Evolutionary conservation across 2,329 filamentous ascomycete genomes (phyloP).

Genomic region (Scedosporium minutisporum): DNA sequence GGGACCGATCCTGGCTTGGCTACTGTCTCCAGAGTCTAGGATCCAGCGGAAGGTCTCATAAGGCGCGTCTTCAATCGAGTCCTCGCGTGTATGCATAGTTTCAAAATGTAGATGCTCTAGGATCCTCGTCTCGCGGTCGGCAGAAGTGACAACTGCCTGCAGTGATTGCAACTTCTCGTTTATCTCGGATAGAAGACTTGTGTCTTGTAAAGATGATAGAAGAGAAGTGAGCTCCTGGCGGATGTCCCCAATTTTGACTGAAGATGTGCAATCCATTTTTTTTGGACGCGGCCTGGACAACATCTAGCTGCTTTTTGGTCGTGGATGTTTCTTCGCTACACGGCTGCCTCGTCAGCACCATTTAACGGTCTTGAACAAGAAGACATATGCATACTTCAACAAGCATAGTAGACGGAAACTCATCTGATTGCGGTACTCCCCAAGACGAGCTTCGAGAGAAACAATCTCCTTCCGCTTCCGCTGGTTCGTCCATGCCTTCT

Average conservation of each 20-base stretch:
- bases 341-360: neutral
- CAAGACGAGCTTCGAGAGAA: neutral
- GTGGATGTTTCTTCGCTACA: neutral
- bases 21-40: neutral
- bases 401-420: neutral
- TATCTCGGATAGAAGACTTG: too few relatives aligned
- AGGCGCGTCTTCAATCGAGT: neutral
- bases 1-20: too few relatives aligned
- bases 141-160: neutral
- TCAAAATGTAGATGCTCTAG: neutral
- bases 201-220: too few relatives aligned
- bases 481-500: neutral
- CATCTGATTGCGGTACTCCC: neutral
- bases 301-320: neutral
- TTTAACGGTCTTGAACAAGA: neutral
- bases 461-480: neutral
- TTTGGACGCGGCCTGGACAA: neutral
- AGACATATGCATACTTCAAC: neutral
- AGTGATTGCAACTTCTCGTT: neutral
- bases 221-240: too few relatives aligned
- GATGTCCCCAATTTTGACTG: neutral
- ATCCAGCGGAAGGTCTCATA: neutral
- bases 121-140: neutral
- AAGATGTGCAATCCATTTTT: neutral
- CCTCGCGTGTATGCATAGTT: neutral